A percentile compares a stretch with the other conserved stretches of the same genome.
Evolutionary conservation across 2,329 filamentous ascomycete species (phyloP).

Genomic region (Xylogone sp.): DNA sequence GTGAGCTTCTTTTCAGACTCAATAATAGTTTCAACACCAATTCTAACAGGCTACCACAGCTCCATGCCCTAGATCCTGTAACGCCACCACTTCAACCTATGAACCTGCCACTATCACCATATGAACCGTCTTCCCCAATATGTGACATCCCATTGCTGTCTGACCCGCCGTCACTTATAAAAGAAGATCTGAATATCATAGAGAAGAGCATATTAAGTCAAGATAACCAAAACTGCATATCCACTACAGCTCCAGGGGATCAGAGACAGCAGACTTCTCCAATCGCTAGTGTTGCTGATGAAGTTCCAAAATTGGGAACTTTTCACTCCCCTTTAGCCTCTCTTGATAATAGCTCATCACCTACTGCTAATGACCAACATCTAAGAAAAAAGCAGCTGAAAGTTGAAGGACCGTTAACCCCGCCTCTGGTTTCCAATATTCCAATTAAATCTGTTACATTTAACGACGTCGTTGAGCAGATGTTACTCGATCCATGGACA

Average conservation of each 20-base stretch:
- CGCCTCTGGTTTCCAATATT: constrained; percentile 9
- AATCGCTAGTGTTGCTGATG: constrained; percentile 33
- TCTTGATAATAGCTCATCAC: constrained; percentile 5
- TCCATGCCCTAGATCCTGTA: constrained; percentile 16
- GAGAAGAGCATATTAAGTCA: constrained; percentile 25
- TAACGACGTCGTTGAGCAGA: constrained; percentile 20
- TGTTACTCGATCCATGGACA: constrained; percentile 10
- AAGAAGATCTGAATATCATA: constrained; percentile 17
- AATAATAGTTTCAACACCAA: not conserved
- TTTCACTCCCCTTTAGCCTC: constrained; percentile 35
- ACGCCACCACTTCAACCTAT: constrained; percentile 27
- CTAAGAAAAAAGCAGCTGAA: constrained; percentile 18
- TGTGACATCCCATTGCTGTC: constrained; percentile 9
- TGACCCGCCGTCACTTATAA: constrained; percentile 5
- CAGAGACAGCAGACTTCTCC: not conserved
- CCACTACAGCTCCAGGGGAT: not conserved
- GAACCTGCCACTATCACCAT: constrained; percentile 8
- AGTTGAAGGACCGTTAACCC: constrained; percentile 26
- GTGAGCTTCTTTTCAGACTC: constrained; percentile 11
- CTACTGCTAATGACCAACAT: constrained; percentile 4
- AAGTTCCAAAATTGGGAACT: constrained; percentile 64
- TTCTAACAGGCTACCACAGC: constrained; percentile 13
- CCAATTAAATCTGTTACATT: constrained; percentile 21
- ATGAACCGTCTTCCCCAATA: constrained; percentile 18
- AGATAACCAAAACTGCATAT: constrained; percentile 20